phyloP scores from a whole-genome alignment of 257 asterid genomes.

The Mitragyna speciosa region DNA sequence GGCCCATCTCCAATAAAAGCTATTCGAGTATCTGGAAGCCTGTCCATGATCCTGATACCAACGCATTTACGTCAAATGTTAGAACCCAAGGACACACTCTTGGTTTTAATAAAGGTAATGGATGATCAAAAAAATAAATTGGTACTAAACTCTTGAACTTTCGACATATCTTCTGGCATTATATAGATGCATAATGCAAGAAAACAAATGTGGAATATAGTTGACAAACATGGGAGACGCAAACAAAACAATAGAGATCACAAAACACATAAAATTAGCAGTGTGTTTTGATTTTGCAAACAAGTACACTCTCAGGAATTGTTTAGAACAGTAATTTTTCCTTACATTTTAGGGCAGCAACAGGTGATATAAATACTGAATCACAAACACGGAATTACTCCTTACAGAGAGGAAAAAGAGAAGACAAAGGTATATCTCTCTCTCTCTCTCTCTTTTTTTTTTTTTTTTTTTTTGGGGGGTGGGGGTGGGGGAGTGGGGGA shows the following conservation, averaged over 20 bases:
- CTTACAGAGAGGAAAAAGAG: too few species aligned
- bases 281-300: too few species aligned
- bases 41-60: conserved; percentile 83
- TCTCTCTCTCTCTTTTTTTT: too few species aligned
- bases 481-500: too few species aligned
- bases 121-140: neutral
- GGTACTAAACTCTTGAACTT: neutral
- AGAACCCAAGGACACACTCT: conserved; percentile 8
- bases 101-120: neutral
- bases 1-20: conserved; percentile 97
- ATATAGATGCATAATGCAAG: neutral
- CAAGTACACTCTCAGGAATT: too few species aligned
- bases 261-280: neutral
- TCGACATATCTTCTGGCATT: neutral
- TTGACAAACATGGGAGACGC: neutral
- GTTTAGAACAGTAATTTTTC: too few species aligned
- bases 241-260: neutral
- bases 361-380: too few species aligned
- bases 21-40: conserved; percentile 81
- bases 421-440: too few species aligned
- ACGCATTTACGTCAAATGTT: conserved; percentile 17
- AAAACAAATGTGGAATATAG: neutral
- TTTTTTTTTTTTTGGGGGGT: too few species aligned
- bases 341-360: too few species aligned
- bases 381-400: too few species aligned